Evolutionary conservation across 139 green algal species (phyloP).

Genomic region (Pleodorina starrii): DNA sequence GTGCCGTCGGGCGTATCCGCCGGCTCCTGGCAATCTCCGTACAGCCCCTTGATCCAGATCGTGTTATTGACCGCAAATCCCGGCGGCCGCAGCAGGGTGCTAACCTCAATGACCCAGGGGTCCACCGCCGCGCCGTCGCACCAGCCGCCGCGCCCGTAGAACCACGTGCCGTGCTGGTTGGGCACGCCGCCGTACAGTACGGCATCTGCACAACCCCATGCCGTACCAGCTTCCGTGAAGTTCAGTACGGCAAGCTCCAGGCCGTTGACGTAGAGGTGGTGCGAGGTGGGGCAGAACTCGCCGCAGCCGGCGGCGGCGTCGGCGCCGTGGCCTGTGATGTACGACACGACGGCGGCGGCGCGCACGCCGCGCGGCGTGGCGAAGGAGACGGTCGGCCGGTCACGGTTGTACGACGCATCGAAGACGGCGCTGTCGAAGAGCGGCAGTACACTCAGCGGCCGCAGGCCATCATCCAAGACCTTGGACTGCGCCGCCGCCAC

Average conservation of each 20-base stretch:
- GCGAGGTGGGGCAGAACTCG: conserved; percentile 70
- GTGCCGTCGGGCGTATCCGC: background rate
- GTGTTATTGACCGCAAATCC: conserved; percentile 2
- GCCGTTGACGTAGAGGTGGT: conserved; percentile 67
- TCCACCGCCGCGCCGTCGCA: conserved; percentile 62
- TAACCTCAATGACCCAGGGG: conserved; percentile 9
- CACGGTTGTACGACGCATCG: conserved; percentile 52
- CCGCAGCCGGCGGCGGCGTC: conserved; percentile 61
- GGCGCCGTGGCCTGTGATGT: conserved; percentile 71
- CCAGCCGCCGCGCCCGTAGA: conserved; percentile 72
- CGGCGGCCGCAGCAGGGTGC: background rate
- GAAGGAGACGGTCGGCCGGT: conserved; percentile 34
- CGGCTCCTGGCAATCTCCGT: background rate
- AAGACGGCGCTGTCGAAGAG: conserved; percentile 34
- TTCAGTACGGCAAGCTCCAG: conserved; percentile 7
- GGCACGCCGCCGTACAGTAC: conserved; percentile 64
- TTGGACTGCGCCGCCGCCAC: too few relatives aligned
- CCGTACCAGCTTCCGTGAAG: conserved; percentile 52
- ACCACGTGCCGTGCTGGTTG: conserved; percentile 76
- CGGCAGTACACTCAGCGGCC: background rate
- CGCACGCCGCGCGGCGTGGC: conserved; percentile 22
- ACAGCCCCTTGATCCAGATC: background rate
- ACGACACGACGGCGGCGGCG: conserved; percentile 45
- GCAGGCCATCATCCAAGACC: background rate
- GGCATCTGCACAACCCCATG: conserved; percentile 67